Evolutionary conservation across 371 early-diverging fungal species (phyloP), one percentile per base, ranked within the genome.

Genomic region (Mortierella polycephala): DNA sequence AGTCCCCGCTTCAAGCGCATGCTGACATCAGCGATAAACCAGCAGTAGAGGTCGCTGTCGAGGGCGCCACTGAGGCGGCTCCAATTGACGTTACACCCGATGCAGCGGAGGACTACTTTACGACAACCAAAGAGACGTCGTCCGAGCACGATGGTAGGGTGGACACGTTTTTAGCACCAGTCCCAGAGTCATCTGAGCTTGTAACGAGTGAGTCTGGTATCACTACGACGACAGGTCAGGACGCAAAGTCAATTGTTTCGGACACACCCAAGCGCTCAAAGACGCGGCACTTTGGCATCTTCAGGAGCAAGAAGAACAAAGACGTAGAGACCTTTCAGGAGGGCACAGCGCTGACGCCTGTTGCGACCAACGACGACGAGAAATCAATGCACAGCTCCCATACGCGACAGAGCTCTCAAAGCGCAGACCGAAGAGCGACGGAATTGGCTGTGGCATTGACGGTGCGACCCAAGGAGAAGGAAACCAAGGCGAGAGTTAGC

Each of bases 241-340:
- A 67, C n/a, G 18, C 47, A 16, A 49, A 54, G 16, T 30, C 62
- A 3, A 42, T 50, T 42, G 39, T 40, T 4, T 63, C 68, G 3
- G 64, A 62, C 14, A 14, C 61, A 2, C 50, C 21, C 13, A 77
- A 77, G 51, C 67, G 61, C 37, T 59, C 64, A 37, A 71, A 64
- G 72, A 56, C 77, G 3, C 71, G 77, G 7, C 54, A 60, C 45
- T 65, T 77, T 20, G 53, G 72, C 39, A 68, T 77, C 16, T 77
- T 77, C 47, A 66, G 51, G 44, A 61, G 53, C 52, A 75, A 75
- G 66, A 75, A 69, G 66, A 66, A 59, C 41, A 64, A 67, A 23
- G 65, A 53, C 18, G 13, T 40, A n/a, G 69, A 69, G 14, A 40
- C 52, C 9, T 23, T 18, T 0, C 21, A 56, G 6, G 69, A 53